Conservation (phyloP, 2,329 filamentous ascomycete genomes). For the Hypoxylon sp. region DNA sequence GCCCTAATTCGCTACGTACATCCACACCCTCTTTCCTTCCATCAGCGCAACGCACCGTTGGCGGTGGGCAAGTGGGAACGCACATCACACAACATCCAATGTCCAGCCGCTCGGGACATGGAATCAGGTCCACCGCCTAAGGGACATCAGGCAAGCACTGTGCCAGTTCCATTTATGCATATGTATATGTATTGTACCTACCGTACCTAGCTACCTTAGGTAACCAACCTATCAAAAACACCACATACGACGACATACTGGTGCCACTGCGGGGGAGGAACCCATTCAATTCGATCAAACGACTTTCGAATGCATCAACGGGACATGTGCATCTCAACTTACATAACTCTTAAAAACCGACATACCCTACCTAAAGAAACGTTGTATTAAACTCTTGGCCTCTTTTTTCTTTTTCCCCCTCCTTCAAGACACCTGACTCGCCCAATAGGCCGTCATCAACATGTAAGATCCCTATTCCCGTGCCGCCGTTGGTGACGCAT, state of each 20-base stretch:
- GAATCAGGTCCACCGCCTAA: constrained; percentile 36
- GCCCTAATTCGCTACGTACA: constrained; percentile 11
- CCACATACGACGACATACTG: constrained; percentile 21
- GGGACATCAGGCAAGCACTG: constrained; percentile 12
- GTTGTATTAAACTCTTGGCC: constrained; percentile 34
- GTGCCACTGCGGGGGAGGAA: constrained; percentile 37
- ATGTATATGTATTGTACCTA: constrained; percentile 18
- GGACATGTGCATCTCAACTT: constrained; percentile 23
- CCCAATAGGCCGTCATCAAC: constrained; percentile 39
- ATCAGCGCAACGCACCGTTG: constrained; percentile 27
- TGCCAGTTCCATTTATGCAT: background rate
- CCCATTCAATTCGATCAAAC: constrained; percentile 24
- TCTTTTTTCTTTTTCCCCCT: constrained; percentile 3
- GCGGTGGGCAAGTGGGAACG: constrained; percentile 22
- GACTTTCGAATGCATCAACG: constrained; percentile 21
- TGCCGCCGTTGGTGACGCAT: constrained; percentile 39
- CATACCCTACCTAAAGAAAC: constrained; percentile 20
- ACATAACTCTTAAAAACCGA: constrained; percentile 2
- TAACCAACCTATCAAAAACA: constrained; percentile 11
- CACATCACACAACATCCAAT: constrained; percentile 30
- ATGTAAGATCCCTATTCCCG: constrained; percentile 44
- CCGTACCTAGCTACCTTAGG: constrained; percentile 3
- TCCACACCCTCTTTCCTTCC: background rate
- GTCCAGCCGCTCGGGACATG: constrained; percentile 40
- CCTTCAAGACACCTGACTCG: constrained; percentile 33